Conservation (phyloP, 2,329 filamentous ascomycete species). For the Lasiodiplodia hormozganensis region DNA sequence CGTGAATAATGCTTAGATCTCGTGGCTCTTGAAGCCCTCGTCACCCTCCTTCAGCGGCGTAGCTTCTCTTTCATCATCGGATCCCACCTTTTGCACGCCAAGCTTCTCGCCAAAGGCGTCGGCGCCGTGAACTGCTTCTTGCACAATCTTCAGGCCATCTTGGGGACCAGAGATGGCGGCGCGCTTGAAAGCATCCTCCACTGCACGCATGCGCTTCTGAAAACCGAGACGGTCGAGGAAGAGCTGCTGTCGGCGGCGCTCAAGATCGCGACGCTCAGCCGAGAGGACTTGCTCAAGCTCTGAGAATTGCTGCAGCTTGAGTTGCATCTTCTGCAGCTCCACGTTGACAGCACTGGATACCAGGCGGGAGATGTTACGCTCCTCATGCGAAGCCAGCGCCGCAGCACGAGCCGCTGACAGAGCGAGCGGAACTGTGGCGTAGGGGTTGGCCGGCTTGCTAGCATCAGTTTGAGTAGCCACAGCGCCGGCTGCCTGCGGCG, state of each 20-base stretch:
- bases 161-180: slow-evolving; percentile 49
- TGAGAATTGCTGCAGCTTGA: slow-evolving; percentile 95
- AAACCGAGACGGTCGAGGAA: slow-evolving; percentile 92
- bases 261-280: slow-evolving; percentile 89
- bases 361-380: slow-evolving; percentile 93
- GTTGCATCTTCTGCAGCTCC: slow-evolving; percentile 91
- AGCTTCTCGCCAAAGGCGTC: slow-evolving; percentile 29
- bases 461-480: not conserved
- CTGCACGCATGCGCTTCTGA: slow-evolving; percentile 83
- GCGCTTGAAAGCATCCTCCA: slow-evolving; percentile 75
- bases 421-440: slow-evolving; percentile 83
- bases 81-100: slow-evolving; percentile 29
- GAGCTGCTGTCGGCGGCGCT: slow-evolving; percentile 88
- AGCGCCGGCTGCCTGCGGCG: slow-evolving; percentile 52
- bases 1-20: slow-evolving; percentile 37
- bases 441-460: slow-evolving; percentile 39
- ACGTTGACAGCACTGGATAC: slow-evolving; percentile 92
- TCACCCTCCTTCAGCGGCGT: slow-evolving; percentile 42
- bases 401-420: slow-evolving; percentile 85
- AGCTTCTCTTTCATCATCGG: slow-evolving; percentile 32
- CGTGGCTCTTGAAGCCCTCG: slow-evolving; percentile 44
- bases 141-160: slow-evolving; percentile 42
- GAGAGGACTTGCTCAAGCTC: slow-evolving; percentile 94
- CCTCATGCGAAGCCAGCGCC: slow-evolving; percentile 91
- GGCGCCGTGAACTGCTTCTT: slow-evolving; percentile 44